Evolutionary conservation across 106 monocot genomes (phyloP).

Genomic region (Alisma plantagoaquatica): DNA sequence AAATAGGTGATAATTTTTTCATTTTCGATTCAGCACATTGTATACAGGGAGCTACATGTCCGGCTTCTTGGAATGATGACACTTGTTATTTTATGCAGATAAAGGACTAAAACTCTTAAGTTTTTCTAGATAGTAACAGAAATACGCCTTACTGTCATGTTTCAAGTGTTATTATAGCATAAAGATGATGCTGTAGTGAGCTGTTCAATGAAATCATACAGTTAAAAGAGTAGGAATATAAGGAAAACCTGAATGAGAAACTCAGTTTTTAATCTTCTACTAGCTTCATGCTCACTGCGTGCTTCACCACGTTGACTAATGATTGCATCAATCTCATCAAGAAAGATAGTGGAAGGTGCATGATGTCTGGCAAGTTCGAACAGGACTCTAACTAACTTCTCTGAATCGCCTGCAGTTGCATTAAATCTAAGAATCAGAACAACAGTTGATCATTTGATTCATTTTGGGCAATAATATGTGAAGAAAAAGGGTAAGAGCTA

Average conservation of each 20-base stretch:
- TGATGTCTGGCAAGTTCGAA: slow-evolving; percentile 98
- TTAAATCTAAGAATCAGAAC: not conserved
- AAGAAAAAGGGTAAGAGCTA: not conserved
- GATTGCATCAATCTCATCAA: slow-evolving; percentile 96
- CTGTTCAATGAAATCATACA: too few species aligned
- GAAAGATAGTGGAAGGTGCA: slow-evolving; percentile 97
- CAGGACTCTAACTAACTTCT: slow-evolving; percentile 84
- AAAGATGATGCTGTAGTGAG: too few species aligned
- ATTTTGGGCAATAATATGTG: not conserved
- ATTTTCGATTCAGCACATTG: too few species aligned
- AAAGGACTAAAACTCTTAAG: too few species aligned
- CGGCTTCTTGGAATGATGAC: too few species aligned
- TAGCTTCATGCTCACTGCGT: slow-evolving; percentile 99
- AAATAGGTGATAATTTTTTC: too few species aligned
- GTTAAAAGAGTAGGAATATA: too few species aligned
- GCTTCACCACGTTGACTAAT: slow-evolving; percentile 99
- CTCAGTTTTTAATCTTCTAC: slow-evolving; percentile 92
- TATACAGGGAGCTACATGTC: too few species aligned
- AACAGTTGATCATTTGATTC: not conserved
- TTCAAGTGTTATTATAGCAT: too few species aligned
- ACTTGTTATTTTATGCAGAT: too few species aligned
- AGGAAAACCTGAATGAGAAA: slow-evolving; percentile 78
- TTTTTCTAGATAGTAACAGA: too few species aligned
- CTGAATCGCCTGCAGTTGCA: slow-evolving; percentile 70
- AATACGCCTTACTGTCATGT: too few species aligned